A percentile compares a stretch with the other conserved stretches of the same genome.
These are phyloP conservation scores for Gonapodya prolifera DNA, from an alignment of 192 early-diverging fungal genomes.

Conservation along the genomic window DNA sequence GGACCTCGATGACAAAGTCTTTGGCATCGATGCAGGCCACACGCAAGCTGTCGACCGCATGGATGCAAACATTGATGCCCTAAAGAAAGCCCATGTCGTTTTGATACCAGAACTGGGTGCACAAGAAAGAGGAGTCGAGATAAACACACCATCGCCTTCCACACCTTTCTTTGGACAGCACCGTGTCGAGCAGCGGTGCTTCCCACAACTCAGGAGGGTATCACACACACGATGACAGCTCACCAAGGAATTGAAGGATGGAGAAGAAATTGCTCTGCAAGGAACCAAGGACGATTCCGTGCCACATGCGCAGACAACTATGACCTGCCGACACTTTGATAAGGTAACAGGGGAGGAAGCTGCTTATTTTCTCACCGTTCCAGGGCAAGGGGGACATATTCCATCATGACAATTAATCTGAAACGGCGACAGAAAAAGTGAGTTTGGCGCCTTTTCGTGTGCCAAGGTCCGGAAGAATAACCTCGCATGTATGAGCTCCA, in stretches of 20 bases:
- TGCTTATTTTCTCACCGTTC: not conserved
- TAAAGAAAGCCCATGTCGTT: no score
- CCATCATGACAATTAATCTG: not conserved
- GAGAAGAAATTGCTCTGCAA: not conserved
- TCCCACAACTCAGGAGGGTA: not conserved
- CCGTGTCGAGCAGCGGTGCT: not conserved
- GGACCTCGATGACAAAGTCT: not conserved
- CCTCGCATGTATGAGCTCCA: not conserved
- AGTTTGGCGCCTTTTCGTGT: no score
- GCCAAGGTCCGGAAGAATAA: not conserved
- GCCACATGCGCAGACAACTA: not conserved
- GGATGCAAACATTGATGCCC: not conserved
- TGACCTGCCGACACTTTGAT: not conserved
- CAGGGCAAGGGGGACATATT: not conserved
- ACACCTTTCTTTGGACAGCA: not conserved
- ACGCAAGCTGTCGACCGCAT: not conserved
- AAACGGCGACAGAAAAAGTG: no score
- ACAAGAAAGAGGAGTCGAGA: no score
- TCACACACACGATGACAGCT: not conserved
- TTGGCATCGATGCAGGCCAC: not conserved
- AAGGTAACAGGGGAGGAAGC: not conserved
- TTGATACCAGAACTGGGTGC: no score
- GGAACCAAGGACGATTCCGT: not conserved
- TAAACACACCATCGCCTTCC: not conserved
- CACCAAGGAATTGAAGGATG: not conserved